Conservation (phyloP, 2,329 filamentous ascomycete genomes). For the Scedosporium minutisporum region DNA sequence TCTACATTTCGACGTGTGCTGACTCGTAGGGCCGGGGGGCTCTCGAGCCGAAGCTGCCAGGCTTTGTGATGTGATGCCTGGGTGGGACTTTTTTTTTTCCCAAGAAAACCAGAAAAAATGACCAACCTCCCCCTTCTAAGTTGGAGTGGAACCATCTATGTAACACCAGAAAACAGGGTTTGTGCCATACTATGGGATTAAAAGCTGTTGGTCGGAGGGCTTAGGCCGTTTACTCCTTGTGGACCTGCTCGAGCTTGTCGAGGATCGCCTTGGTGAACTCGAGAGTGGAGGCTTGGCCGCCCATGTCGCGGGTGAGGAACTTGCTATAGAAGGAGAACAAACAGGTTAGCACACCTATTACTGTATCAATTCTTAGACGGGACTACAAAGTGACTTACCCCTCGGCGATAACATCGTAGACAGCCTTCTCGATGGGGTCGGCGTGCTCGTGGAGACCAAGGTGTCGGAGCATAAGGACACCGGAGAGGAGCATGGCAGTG, state of each 20-base stretch:
- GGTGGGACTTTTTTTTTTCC: too few species aligned
- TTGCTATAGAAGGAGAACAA: slow-evolving; percentile 42
- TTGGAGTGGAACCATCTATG: background rate
- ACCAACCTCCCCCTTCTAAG: background rate
- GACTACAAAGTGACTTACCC: slow-evolving; percentile 44
- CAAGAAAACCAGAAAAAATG: background rate
- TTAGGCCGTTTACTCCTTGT: slow-evolving; percentile 22
- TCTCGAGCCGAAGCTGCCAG: too few species aligned
- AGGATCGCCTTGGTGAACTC: slow-evolving; percentile 93
- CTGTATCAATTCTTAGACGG: too few species aligned
- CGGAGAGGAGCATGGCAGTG: slow-evolving; percentile 87
- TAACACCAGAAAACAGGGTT: background rate
- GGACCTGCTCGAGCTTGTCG: slow-evolving; percentile 82
- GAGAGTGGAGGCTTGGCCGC: slow-evolving; percentile 78
- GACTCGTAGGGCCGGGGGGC: background rate
- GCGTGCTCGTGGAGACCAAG: slow-evolving; percentile 96
- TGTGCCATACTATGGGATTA: background rate
- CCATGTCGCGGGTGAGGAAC: slow-evolving; percentile 90
- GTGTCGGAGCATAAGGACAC: slow-evolving; percentile 94
- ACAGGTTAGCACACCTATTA: slow-evolving; percentile 23
- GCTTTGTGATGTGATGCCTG: too few species aligned
- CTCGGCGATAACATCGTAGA: slow-evolving; percentile 71
- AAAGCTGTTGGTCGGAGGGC: background rate
- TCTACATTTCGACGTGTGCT: background rate
- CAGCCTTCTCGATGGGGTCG: slow-evolving; percentile 89